Percentiles rank a stretch among this genome's conserved stretches.
Evolutionary conservation across 2,329 filamentous ascomycete genomes (phyloP).

Genomic region (Trichoderma oligosporum): DNA sequence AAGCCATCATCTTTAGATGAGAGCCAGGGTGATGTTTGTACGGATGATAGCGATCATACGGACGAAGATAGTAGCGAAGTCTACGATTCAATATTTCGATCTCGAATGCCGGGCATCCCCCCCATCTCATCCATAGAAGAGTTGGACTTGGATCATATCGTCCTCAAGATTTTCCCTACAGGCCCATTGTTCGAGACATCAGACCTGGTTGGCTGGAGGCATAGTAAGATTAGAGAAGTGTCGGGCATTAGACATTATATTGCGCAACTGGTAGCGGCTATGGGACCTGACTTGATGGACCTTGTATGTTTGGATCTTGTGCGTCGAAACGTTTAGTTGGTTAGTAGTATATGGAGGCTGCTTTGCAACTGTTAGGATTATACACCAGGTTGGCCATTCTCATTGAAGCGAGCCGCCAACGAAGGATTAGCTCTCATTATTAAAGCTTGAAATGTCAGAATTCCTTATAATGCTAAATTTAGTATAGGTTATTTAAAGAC

Average conservation of each 20-base stretch:
- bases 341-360: neutral
- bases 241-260: constrained; percentile 57
- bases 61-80: constrained; percentile 25
- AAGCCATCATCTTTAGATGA: neutral
- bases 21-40: neutral
- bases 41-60: constrained; percentile 17
- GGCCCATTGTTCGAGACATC: constrained; percentile 41
- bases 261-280: constrained; percentile 62
- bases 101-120: constrained; percentile 65
- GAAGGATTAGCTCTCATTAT: neutral
- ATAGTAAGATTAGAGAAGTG: constrained; percentile 46
- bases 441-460: no score
- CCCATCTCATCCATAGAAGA: constrained; percentile 49
- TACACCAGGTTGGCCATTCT: no score
- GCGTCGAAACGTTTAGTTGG: neutral
- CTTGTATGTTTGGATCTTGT: constrained; percentile 57
- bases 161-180: constrained; percentile 45
- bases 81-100: constrained; percentile 48
- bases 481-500: no score
- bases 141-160: constrained; percentile 57
- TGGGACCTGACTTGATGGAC: constrained; percentile 58
- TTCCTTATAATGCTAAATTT: no score
- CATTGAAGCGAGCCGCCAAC: no score
- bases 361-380: neutral
- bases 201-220: constrained; percentile 59